A percentile compares a stretch with the other conserved stretches of the same genome.
These are phyloP conservation scores for Tolypocladium endophyticum DNA, from an alignment of 2,329 filamentous ascomycete genomes.

Conservation along the genomic window DNA sequence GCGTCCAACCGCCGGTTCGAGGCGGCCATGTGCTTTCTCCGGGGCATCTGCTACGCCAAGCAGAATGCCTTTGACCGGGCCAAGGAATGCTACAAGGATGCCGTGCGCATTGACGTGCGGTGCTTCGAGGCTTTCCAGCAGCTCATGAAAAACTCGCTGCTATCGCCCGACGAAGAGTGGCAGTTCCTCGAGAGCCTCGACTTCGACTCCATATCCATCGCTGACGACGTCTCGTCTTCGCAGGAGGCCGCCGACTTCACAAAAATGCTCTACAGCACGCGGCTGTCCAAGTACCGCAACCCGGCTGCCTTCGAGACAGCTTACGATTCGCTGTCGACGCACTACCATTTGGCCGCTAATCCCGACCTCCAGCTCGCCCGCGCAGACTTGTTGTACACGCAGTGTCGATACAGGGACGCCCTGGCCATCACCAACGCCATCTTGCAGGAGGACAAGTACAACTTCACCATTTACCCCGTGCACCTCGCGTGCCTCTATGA, in stretches of 20 bases:
- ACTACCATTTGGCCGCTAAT: conserved; percentile 80
- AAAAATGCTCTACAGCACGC: conserved; percentile 90
- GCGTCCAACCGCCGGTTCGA: conserved; percentile 73
- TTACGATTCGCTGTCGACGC: conserved; percentile 82
- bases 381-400: conserved; percentile 85
- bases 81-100: conserved; percentile 97
- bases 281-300: conserved; percentile 89
- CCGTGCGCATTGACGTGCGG: conserved; percentile 91
- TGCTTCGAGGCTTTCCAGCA: conserved; percentile 98
- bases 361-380: conserved; percentile 83
- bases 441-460: conserved; percentile 74
- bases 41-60: conserved; percentile 90
- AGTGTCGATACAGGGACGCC: conserved; percentile 86
- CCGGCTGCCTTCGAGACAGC: conserved; percentile 73
- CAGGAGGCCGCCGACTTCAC: conserved; percentile 91
- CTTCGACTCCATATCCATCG: conserved; percentile 70
- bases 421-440: conserved; percentile 75
- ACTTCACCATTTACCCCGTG: conserved; percentile 79
- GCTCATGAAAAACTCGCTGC: conserved; percentile 89
- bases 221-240: conserved; percentile 53
- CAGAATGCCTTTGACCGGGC: conserved; percentile 95
- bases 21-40: conserved; percentile 92
- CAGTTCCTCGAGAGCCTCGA: conserved; percentile 79
- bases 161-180: conserved; percentile 84
- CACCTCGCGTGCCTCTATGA: conserved; percentile 89